Evolutionary conservation across 306 rosid genomes (phyloP).

Genomic region (Cicer judaicum): DNA sequence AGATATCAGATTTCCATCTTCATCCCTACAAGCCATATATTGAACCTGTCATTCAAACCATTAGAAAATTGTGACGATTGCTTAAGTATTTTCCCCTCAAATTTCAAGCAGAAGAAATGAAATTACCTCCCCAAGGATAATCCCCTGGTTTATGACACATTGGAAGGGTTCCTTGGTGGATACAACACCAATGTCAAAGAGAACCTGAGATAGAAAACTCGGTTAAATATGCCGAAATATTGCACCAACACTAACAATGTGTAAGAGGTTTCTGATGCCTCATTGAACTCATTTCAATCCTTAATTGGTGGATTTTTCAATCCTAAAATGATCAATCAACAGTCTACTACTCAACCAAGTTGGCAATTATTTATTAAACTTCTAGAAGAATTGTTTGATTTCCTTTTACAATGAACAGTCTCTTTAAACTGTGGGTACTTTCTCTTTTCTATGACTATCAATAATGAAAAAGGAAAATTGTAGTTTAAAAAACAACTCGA

Average conservation of each 20-base stretch:
- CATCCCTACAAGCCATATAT: slow-evolving; percentile 76
- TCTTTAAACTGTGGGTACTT: not conserved
- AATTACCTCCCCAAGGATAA: slow-evolving; percentile 94
- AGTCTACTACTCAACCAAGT: slow-evolving; percentile 9
- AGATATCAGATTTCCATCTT: slow-evolving; percentile 75
- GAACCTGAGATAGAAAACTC: slow-evolving; percentile 74
- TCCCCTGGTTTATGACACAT: slow-evolving; percentile 98
- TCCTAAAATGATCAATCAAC: slow-evolving; percentile 25
- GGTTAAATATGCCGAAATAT: slow-evolving; percentile 38
- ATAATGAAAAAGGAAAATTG: slow-evolving; percentile 21
- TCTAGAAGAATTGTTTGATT: slow-evolving; percentile 16
- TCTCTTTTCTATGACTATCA: slow-evolving; percentile 3
- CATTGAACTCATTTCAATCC: slow-evolving; percentile 23
- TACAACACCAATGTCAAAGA: slow-evolving; percentile 86
- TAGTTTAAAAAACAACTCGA: slow-evolving; percentile 5
- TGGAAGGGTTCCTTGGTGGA: slow-evolving; percentile 96
- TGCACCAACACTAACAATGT: slow-evolving; percentile 21
- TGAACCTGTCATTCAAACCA: slow-evolving; percentile 76
- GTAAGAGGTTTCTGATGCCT: slow-evolving; percentile 30
- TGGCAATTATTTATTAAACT: slow-evolving; percentile 30
- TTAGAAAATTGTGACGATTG: slow-evolving; percentile 45
- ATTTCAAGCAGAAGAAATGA: slow-evolving; percentile 39
- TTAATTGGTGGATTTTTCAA: slow-evolving; percentile 20
- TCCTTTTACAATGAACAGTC: slow-evolving; percentile 28
- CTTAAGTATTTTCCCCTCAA: not conserved